Evolutionary conservation across 495 filamentous ascomycete species (phyloP), one percentile per base, ranked within the genome.

Genomic region (Xylaria cubensis): DNA sequence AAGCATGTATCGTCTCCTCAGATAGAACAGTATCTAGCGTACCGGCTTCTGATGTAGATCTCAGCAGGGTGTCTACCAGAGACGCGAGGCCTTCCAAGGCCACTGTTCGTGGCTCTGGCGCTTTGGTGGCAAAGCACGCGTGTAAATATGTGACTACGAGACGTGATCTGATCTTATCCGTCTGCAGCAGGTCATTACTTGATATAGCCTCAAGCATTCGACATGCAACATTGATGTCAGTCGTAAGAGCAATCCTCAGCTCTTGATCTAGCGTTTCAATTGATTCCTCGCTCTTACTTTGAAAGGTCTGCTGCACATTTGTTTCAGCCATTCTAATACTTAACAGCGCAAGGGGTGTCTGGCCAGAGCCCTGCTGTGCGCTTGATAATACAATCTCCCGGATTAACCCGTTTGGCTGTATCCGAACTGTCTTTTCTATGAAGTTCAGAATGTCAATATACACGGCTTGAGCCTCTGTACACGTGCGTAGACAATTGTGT

Each of bases 361-460:
- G 61, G 15, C 32, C n/a, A 19, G 26, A 48, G 2, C 53, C 66
- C 6, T 63, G 64, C 15, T 46, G 36, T 44, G 46, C 13, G 4
- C 56, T 56, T 13, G 63, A 15, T 41, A n/a, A 36, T 46, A 2
- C 29, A 5, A 36, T 42, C 13, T 44, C 29, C n/a, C 17, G 3
- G 9, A 13, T 29, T 12, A 55, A 21, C 17, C n/a, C 1, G 2
- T 67, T 29, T 3, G n/a, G 32, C 34, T 42, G 64, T 48, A 12
- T 34, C 13, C 55, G 39, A 17, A 61, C 6, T 1, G 42, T 58
- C 44, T 39, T 62, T n/a, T 66, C 32, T 41, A 85, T 56, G 6
- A 84, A 74, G 67, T 81, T 83, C 12, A 82, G 44, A 10, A 85
- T 76, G 53, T 85, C 85, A 0, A 85, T 78, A 36, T 80, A 82